These are phyloP conservation scores for Galeopsis tetrahit DNA, from an alignment of 257 asterid genomes.

Conservation along the genomic window DNA sequence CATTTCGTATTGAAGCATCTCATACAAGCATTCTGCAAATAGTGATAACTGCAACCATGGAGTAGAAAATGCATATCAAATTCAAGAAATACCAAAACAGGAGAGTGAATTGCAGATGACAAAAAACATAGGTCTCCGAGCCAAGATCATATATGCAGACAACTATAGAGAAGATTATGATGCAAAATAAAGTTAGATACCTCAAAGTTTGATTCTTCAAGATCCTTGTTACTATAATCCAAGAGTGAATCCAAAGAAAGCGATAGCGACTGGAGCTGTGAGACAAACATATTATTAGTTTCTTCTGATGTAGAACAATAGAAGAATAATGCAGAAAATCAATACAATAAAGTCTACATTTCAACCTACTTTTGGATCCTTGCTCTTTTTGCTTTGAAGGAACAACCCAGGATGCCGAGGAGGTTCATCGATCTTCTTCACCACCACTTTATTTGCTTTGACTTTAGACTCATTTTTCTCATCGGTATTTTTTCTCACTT, in stretches of 20 bases:
- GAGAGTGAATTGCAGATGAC: slow-evolving; percentile 16
- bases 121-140: slow-evolving; percentile 11
- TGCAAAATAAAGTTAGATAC: slow-evolving; percentile 34
- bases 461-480: slow-evolving; percentile 48
- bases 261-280: slow-evolving; percentile 79
- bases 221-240: slow-evolving; percentile 83
- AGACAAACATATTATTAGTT: slow-evolving; percentile 30
- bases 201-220: slow-evolving; percentile 89
- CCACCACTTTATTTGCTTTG: slow-evolving; percentile 50
- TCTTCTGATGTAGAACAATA: slow-evolving; percentile 10
- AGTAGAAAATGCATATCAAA: slow-evolving; percentile 5
- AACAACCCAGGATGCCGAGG: slow-evolving; percentile 92
- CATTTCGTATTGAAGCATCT: slow-evolving; percentile 95
- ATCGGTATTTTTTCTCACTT: slow-evolving; percentile 47
- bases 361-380: slow-evolving; percentile 71
- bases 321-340: background rate
- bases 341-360: background rate
- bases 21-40: slow-evolving; percentile 87
- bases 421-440: slow-evolving; percentile 64
- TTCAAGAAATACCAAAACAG: background rate
- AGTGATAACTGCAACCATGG: slow-evolving; percentile 69
- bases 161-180: background rate
- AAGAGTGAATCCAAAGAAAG: slow-evolving; percentile 92
- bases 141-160: background rate
- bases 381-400: slow-evolving; percentile 76